Evolutionary conservation across 2,329 filamentous ascomycete genomes (phyloP).

Genomic region (Penicillium freii): DNA sequence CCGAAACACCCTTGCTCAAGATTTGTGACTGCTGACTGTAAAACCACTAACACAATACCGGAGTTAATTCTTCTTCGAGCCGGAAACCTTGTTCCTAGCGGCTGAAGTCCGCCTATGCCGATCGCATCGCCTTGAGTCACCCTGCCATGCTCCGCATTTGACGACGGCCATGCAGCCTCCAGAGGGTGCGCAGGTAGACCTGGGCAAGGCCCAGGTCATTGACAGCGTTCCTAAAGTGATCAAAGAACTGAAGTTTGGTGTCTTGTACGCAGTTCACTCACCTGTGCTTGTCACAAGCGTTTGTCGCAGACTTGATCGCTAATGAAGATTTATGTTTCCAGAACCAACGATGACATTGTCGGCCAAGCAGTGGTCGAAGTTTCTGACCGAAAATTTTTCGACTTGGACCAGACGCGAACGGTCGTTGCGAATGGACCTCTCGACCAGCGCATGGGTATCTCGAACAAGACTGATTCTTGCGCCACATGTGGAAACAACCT

Average conservation of each 20-base stretch:
- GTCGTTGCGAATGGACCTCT: slow-evolving; percentile 81
- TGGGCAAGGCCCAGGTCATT: slow-evolving; percentile 79
- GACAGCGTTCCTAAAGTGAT: slow-evolving; percentile 89
- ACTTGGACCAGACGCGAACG: slow-evolving; percentile 74
- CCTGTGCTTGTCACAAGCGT: slow-evolving; percentile 3
- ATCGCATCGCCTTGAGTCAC: slow-evolving; percentile 27
- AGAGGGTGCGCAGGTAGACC: slow-evolving; percentile 48
- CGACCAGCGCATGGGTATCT: slow-evolving; percentile 84
- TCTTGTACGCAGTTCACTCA: slow-evolving; percentile 61
- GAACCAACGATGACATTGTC: slow-evolving; percentile 89
- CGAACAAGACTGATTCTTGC: slow-evolving; percentile 76
- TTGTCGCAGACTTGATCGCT: slow-evolving; percentile 17
- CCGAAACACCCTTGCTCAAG: not conserved
- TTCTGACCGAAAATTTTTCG: slow-evolving; percentile 90
- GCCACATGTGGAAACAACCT: slow-evolving; percentile 79
- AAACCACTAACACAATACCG: not conserved
- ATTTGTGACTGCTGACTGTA: not conserved
- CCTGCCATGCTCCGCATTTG: slow-evolving; percentile 40
- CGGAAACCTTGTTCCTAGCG: slow-evolving; percentile 8
- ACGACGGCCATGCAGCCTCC: slow-evolving; percentile 42
- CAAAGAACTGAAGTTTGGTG: slow-evolving; percentile 89
- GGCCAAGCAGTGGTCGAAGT: slow-evolving; percentile 94
- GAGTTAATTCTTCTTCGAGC: not conserved
- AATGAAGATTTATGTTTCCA: slow-evolving; percentile 35
- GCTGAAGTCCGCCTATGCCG: slow-evolving; percentile 20